Evolutionary conservation across 768 basidiomycete genomes (phyloP).

Genomic region (Steccherinum ochraceum): DNA sequence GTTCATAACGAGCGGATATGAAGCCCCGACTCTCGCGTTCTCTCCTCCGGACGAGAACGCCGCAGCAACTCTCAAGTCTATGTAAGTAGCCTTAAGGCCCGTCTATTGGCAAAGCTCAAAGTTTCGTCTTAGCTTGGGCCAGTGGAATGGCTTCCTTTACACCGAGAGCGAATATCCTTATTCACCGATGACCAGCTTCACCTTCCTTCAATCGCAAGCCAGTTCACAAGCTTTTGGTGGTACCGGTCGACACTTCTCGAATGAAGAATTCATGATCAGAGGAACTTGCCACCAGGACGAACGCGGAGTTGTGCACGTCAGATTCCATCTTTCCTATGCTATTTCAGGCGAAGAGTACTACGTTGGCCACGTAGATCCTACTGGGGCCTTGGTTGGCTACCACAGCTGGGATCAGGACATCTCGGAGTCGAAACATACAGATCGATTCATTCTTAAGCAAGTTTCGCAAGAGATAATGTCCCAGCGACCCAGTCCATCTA

Average conservation of each 20-base stretch:
- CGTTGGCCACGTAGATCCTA: neutral
- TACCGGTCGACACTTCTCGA: no score
- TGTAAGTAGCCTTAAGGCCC: no score
- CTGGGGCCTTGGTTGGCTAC: neutral
- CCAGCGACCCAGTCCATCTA: constrained; percentile 21
- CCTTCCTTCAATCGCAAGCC: neutral
- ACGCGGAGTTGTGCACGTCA: neutral
- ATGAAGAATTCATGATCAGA: no score
- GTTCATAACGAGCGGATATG: neutral
- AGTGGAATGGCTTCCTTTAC: constrained; percentile 12
- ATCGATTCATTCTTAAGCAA: constrained; percentile 20
- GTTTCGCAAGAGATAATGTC: constrained; percentile 21
- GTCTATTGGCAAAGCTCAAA: no score
- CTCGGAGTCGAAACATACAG: neutral
- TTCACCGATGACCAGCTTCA: constrained; percentile 9
- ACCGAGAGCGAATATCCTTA: constrained; percentile 6
- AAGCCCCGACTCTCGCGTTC: neutral
- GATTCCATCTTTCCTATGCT: neutral
- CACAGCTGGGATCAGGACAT: neutral
- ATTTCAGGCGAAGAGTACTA: neutral
- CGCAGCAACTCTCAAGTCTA: neutral
- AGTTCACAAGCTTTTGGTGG: no score
- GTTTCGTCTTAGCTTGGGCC: neutral
- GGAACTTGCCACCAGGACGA: constrained; percentile 10
- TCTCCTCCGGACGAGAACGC: neutral